Conservation (phyloP, 1,284 basidiomycete species). For the Cerrena zonata region DNA sequence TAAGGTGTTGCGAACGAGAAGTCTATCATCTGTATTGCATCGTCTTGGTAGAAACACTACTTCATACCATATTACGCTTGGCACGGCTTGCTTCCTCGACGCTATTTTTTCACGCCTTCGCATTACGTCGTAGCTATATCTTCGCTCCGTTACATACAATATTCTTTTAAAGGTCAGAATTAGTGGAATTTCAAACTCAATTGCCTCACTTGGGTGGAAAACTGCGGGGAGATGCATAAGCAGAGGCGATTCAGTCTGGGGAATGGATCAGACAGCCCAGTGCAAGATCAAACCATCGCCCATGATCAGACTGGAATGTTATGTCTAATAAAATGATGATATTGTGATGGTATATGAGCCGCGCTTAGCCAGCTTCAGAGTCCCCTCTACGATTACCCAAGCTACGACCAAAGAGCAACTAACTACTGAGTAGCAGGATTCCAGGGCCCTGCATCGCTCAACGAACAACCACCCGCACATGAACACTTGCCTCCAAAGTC, state of each 20-base stretch:
- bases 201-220: no score
- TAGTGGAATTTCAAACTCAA: constrained; percentile 1
- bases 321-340: no score
- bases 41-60: background rate
- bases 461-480: constrained; percentile 77
- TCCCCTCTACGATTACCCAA: no score
- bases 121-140: constrained; percentile 6
- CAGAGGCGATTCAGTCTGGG: no score
- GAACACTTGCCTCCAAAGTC: constrained; percentile 82
- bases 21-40: background rate
- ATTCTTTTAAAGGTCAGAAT: background rate
- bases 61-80: background rate
- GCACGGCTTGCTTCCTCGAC: constrained; percentile 4
- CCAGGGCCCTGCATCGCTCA: constrained; percentile 94
- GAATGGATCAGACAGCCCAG: no score
- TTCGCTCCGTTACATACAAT: background rate
- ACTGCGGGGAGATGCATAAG: no score
- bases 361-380: no score
- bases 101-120: constrained; percentile 3
- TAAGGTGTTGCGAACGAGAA: background rate
- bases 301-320: no score
- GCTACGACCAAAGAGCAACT: no score
- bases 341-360: no score
- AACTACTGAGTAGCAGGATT: no score
- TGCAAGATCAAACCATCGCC: no score